Conservation (phyloP, 805 yeast species). For the Saccharomycopsis fermentans region DNA sequence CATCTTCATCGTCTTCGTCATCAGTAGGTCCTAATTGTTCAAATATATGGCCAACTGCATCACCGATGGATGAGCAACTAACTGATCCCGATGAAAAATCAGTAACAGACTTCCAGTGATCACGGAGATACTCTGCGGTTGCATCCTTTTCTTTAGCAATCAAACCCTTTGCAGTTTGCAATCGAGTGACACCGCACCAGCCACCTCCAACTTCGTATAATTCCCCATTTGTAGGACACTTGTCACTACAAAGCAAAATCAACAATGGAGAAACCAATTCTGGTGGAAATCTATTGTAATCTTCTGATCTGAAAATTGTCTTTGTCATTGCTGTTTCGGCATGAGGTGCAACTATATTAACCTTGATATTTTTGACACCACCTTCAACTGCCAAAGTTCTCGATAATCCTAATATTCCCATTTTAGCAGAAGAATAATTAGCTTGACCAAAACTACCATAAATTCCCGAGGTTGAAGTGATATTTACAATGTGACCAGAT, state of each 20-base stretch:
- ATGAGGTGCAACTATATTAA: constrained; percentile 87
- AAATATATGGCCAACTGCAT: constrained; percentile 72
- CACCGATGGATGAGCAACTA: constrained; percentile 50
- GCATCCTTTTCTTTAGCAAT: constrained; percentile 40
- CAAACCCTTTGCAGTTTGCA: constrained; percentile 88
- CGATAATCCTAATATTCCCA: constrained; percentile 77
- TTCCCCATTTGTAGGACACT: constrained; percentile 66
- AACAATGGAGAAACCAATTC: constrained; percentile 85
- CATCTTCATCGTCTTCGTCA: constrained; percentile 34
- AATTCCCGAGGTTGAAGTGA: constrained; percentile 92
- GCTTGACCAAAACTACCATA: constrained; percentile 98
- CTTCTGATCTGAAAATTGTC: constrained; percentile 71
- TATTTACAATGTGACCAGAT: constrained; percentile 75
- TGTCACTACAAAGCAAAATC: constrained; percentile 67
- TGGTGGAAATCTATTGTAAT: constrained; percentile 77
- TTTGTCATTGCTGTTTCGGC: constrained; percentile 97
- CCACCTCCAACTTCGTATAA: constrained; percentile 93
- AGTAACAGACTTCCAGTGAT: constrained; percentile 53
- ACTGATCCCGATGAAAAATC: constrained; percentile 38
- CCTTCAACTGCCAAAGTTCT: constrained; percentile 89
- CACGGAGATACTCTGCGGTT: constrained; percentile 61
- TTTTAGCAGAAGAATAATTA: constrained; percentile 89
- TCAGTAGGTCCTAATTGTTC: constrained; percentile 40
- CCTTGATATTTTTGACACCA: constrained; percentile 60
- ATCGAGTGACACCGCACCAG: constrained; percentile 90